Conservation (phyloP, 2,329 filamentous ascomycete genomes). For the Diplocarpon mali region DNA sequence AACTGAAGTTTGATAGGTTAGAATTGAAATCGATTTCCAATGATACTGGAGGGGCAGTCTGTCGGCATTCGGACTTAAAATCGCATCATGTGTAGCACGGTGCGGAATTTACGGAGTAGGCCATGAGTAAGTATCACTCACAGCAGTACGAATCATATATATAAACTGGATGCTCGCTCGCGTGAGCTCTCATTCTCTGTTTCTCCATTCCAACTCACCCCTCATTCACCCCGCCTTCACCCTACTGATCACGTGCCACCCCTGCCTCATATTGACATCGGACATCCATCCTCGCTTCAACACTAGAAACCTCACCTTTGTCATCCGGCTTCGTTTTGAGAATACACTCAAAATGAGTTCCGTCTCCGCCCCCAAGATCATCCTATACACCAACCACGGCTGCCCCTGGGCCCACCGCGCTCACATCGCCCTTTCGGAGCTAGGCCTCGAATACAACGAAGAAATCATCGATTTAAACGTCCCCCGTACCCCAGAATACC, state of each 20-base stretch:
- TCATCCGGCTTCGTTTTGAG: background rate
- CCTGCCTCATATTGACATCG: background rate
- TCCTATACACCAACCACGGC: slow-evolving; percentile 56
- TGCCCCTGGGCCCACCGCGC: slow-evolving; percentile 71
- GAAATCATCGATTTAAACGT: slow-evolving; percentile 59
- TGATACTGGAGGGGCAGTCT: background rate
- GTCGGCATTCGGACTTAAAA: background rate
- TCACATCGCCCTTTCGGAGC: slow-evolving; percentile 59
- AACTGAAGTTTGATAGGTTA: no score
- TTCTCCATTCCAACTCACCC: no score
- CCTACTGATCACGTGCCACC: no score
- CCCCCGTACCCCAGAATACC: slow-evolving; percentile 63
- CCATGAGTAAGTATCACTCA: background rate
- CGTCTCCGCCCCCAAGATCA: slow-evolving; percentile 33
- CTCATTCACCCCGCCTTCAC: no score
- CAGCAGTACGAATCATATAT: no score
- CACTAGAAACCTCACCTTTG: background rate
- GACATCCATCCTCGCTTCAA: background rate
- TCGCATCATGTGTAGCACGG: slow-evolving; percentile 1
- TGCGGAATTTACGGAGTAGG: background rate
- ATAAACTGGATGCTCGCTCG: no score
- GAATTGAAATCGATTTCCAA: background rate
- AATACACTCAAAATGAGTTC: slow-evolving; percentile 13
- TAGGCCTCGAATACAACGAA: slow-evolving; percentile 55
- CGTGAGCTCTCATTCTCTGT: no score